A percentile compares a stretch with the other conserved stretches of the same genome.
phyloP scores from a whole-genome alignment of 2,329 filamentous ascomycete genomes.

The Fragosphaeria purpurea region DNA sequence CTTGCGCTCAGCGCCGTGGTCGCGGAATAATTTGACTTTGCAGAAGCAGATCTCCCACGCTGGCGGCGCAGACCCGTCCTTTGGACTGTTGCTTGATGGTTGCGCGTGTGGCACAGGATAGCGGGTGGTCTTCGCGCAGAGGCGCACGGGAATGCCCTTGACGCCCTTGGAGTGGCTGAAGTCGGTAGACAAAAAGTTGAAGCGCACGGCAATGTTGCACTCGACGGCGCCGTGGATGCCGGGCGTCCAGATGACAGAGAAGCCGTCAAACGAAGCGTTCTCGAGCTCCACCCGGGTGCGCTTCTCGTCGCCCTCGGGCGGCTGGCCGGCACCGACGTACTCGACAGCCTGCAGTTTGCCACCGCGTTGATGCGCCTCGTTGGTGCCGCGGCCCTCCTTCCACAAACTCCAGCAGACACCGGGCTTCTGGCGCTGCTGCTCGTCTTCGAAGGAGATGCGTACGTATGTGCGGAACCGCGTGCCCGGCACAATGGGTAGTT shows the following conservation, averaged over 20 bases:
- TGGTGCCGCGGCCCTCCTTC: constrained; percentile 95
- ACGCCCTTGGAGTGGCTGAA: constrained; percentile 99
- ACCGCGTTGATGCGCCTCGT: constrained; percentile 87
- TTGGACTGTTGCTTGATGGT: constrained; percentile 31
- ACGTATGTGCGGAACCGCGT: constrained; percentile 80
- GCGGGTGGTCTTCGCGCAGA: constrained; percentile 74
- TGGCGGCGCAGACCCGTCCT: constrained; percentile 25
- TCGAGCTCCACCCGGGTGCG: constrained; percentile 61
- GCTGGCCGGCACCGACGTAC: constrained; percentile 63
- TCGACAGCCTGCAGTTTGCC: constrained; percentile 92
- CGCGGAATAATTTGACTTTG: constrained; percentile 94
- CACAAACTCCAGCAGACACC: constrained; percentile 65
- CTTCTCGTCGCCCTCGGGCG: constrained; percentile 53
- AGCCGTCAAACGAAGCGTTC: constrained; percentile 80
- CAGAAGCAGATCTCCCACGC: constrained; percentile 71
- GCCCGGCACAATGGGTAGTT: constrained; percentile 46
- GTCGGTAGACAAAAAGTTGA: constrained; percentile 97
- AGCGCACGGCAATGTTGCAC: constrained; percentile 81
- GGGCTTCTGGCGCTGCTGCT: constrained; percentile 74
- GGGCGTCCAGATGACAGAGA: constrained; percentile 81
- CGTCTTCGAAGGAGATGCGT: constrained; percentile 94
- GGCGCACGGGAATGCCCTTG: constrained; percentile 87
- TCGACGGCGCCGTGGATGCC: constrained; percentile 59
- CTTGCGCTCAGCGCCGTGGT: constrained; percentile 91
- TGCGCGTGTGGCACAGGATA: constrained; percentile 4